These are phyloP conservation scores for Sphenostylis stenocarpa DNA, from an alignment of 306 rosid genomes.

Conservation along the genomic window DNA sequence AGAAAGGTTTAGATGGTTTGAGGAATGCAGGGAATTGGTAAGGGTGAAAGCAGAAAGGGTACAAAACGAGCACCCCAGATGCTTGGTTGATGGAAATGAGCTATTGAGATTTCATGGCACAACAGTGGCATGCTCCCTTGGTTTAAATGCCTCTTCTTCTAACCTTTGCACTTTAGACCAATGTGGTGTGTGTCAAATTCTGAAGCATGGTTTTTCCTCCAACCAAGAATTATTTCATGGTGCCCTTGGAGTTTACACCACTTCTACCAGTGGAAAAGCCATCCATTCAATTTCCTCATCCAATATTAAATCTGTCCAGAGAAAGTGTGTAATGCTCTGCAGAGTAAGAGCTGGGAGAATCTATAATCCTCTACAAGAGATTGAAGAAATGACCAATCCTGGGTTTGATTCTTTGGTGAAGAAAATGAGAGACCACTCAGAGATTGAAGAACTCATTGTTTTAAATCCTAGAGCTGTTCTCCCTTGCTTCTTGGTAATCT, in stretches of 20 bases:
- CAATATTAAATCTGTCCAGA: background rate
- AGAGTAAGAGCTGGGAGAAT: conserved; percentile 70
- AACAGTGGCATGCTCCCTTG: conserved; percentile 57
- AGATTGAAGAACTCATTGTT: conserved; percentile 50
- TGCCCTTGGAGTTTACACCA: conserved; percentile 30
- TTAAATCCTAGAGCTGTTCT: conserved; percentile 58
- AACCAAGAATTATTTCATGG: conserved; percentile 25
- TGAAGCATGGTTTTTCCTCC: conserved; percentile 47
- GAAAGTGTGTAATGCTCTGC: conserved; percentile 53
- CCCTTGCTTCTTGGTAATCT: conserved; percentile 65
- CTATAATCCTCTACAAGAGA: conserved; percentile 32
- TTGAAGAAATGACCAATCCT: conserved; percentile 14
- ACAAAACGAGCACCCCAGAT: conserved; percentile 37
- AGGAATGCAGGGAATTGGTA: conserved; percentile 46
- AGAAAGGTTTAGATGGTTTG: conserved; percentile 40
- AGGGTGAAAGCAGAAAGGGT: conserved; percentile 36
- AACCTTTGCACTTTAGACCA: conserved; percentile 34
- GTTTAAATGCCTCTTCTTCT: conserved; percentile 28
- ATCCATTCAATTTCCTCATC: conserved; percentile 18
- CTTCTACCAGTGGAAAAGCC: conserved; percentile 43
- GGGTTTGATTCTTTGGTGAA: conserved; percentile 52
- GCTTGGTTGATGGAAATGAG: conserved; percentile 67
- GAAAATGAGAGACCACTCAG: conserved; percentile 24
- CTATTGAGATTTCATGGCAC: conserved; percentile 57
- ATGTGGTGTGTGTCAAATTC: conserved; percentile 55